These are phyloP conservation scores for Dichomitus squalens DNA, from an alignment of 1,284 basidiomycete genomes.

Conservation along the genomic window DNA sequence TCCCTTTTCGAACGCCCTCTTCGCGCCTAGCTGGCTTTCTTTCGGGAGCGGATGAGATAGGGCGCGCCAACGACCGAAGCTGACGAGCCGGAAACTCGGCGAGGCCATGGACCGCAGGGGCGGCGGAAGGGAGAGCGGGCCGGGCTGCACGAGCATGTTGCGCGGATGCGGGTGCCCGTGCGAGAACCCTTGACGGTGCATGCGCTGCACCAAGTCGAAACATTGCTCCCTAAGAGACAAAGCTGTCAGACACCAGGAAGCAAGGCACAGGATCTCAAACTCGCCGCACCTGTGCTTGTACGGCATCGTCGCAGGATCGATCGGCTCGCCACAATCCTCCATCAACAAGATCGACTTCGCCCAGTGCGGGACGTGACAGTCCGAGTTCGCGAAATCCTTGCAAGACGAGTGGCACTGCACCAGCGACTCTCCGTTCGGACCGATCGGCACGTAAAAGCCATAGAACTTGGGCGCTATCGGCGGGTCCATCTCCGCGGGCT, in stretches of 20 bases:
- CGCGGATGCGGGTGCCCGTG: constrained; percentile 45
- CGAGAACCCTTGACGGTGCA: constrained; percentile 43
- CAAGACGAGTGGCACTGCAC: constrained; percentile 5
- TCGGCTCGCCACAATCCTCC: constrained; percentile 48
- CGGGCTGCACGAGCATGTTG: constrained; percentile 50
- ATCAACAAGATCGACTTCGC: constrained; percentile 49
- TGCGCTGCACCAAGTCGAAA: constrained; percentile 41
- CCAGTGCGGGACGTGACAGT: constrained; percentile 25
- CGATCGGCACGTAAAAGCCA: constrained; percentile 47
- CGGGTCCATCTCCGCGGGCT: constrained; percentile 41
- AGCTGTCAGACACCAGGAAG: neutral
- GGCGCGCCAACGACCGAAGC: constrained; percentile 43
- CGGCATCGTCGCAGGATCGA: constrained; percentile 33
- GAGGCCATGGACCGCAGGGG: constrained; percentile 23
- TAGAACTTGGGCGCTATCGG: constrained; percentile 55
- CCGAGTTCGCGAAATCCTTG: constrained; percentile 13
- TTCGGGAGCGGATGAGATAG: neutral
- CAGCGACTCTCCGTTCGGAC: constrained; percentile 3
- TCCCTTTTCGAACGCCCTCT: constrained; percentile 8
- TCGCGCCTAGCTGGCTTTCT: constrained; percentile 1
- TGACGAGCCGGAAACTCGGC: constrained; percentile 51
- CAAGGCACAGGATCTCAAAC: no score
- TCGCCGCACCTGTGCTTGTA: constrained; percentile 36
- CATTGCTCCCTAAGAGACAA: constrained; percentile 37
- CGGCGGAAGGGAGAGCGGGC: constrained; percentile 41